These are phyloP conservation scores for Alternaria sp. DNA, from an alignment of 2,329 filamentous ascomycete species.

Conservation along the genomic window DNA sequence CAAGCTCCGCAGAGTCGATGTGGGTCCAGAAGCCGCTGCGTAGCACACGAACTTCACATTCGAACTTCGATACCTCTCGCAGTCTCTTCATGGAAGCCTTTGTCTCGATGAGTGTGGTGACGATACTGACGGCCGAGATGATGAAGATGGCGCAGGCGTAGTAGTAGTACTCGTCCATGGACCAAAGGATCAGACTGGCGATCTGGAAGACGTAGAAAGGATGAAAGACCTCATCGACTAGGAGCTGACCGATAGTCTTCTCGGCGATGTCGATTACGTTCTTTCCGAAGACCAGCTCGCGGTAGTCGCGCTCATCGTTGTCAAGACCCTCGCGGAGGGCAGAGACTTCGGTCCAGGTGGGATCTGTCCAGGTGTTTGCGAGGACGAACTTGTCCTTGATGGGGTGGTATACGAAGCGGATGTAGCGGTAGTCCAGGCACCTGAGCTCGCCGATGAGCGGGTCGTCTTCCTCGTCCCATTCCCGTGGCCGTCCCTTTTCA, in stretches of 20 bases:
- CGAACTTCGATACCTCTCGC: conserved; percentile 89
- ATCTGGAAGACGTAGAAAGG: conserved; percentile 99
- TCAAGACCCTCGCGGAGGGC: conserved; percentile 80
- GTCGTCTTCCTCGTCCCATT: conserved; percentile 74
- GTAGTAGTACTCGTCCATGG: conserved; percentile 95
- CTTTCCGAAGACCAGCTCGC: conserved; percentile 84
- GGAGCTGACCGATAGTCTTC: conserved; percentile 80
- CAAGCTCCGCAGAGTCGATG: conserved; percentile 83
- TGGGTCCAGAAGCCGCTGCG: conserved; percentile 96
- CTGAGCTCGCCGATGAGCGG: conserved; percentile 77
- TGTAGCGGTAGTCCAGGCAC: conserved; percentile 89
- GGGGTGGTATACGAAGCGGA: conserved; percentile 91
- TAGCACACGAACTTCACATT: conserved; percentile 92
- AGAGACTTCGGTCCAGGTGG: conserved; percentile 80
- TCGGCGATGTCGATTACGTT: conserved; percentile 94
- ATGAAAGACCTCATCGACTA: conserved; percentile 95
- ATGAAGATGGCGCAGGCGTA: conserved; percentile 94
- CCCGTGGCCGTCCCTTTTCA: conserved; percentile 69
- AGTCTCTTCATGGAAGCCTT: conserved; percentile 89
- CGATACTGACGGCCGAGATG: conserved; percentile 92
- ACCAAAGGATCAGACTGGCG: conserved; percentile 93
- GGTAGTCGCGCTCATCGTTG: conserved; percentile 82
- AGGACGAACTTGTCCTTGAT: conserved; percentile 86
- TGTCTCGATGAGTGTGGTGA: conserved; percentile 88
- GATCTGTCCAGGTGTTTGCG: conserved; percentile 92